A percentile compares a stretch with the other conserved stretches of the same genome.
Conservation (phyloP, 306 rosid species). For the Casuarina equisetifolia region DNA sequence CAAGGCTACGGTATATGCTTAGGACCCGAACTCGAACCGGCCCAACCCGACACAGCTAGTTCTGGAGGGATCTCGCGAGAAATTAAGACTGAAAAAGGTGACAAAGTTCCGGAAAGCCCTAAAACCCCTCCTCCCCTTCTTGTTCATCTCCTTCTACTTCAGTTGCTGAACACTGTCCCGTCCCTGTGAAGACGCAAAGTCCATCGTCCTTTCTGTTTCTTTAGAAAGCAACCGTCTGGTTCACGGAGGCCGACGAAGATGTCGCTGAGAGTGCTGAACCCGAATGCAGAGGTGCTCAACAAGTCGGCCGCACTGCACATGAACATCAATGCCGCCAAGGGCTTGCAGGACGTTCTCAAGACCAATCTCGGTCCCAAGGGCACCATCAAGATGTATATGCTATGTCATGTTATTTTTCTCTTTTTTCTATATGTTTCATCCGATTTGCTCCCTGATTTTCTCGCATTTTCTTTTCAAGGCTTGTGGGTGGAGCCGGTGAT, state of each 20-base stretch:
- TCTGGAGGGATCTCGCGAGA: too few species aligned
- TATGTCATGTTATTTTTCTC: background rate
- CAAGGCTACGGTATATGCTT: too few species aligned
- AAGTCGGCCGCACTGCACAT: conserved; percentile 94
- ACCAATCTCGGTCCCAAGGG: conserved; percentile 96
- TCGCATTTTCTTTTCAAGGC: conserved; percentile 42
- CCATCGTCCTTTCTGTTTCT: background rate
- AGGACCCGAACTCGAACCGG: too few species aligned
- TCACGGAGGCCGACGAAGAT: conserved; percentile 22
- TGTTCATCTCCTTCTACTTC: background rate
- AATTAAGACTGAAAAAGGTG: background rate
- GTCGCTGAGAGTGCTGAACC: conserved; percentile 79
- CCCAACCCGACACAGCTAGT: too few species aligned
- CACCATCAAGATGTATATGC: conserved; percentile 75
- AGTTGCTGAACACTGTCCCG: background rate
- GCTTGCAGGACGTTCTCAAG: conserved; percentile 90
- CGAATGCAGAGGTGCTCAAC: conserved; percentile 96
- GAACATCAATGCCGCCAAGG: conserved; percentile 99
- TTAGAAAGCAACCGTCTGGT: background rate
- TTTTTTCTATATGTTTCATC: background rate
- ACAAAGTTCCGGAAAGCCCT: conserved; percentile 23
- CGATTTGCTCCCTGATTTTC: background rate
- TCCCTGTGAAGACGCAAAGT: background rate
- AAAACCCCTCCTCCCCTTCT: background rate
- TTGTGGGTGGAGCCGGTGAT: conserved; percentile 96